Evolutionary conservation across 1,284 basidiomycete genomes (phyloP), one percentile per base, ranked within the genome.

Genomic region (Xanthoconium separans): DNA sequence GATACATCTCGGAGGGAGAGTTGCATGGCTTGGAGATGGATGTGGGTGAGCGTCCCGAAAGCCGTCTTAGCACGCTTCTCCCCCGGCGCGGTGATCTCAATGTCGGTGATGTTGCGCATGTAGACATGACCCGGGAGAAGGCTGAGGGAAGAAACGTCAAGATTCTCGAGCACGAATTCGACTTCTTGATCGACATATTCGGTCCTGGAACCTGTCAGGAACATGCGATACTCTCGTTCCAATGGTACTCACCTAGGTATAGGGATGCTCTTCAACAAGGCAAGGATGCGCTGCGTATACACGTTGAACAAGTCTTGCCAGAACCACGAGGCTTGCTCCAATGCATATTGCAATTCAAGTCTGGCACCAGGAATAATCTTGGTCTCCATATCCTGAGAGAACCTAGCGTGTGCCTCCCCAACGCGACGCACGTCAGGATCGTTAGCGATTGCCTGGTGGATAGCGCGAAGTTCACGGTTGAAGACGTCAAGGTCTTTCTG

Each of bases 251-350:
- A 83, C 86, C 84, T 78, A 7, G 85, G 85, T 50, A 88, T 85
- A 7, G 84, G 84, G 18, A 87, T 70, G 47, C 79, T 76, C 61
- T 79, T 78, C 62, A 86, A 51, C 58, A 77, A 68, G 30, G 56
- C 60, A 49, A 85, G 63, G 2, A 80, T 27, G 11, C 77, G 76
- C 7, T 85, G 85, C 1, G 83, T 60, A 53, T 87, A 85, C 6
- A 85, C 82, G 55, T 80, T 83, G 74, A 87, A 82, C 7, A 87
- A 50, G 50, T 89, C 87, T 65, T 84, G 79, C 83, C 84, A 87
- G 70, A 89, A 79, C 86, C 86, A 88, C 1, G 81, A 78, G 4
- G 78, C 77, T 44, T 82, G 77, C 45, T 85, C 82, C 59, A 83
- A 63, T 3, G 77, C 75, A 11, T 76, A 73, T 59, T 83, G 76